These are phyloP conservation scores for Chalara sp. DNA, from an alignment of 2,329 filamentous ascomycete species.

Conservation along the genomic window DNA sequence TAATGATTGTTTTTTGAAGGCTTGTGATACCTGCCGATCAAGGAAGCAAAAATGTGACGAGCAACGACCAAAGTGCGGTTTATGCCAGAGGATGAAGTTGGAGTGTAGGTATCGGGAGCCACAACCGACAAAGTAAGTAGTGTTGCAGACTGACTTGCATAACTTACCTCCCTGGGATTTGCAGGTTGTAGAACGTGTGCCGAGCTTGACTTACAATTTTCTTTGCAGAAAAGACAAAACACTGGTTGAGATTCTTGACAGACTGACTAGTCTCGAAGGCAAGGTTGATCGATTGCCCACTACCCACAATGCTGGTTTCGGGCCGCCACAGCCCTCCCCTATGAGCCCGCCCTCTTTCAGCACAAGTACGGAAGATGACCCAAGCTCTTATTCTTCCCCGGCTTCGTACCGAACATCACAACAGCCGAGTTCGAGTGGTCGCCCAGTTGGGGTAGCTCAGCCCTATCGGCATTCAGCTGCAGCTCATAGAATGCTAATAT, in stretches of 20 bases:
- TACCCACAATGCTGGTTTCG: slow-evolving; percentile 10
- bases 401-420: slow-evolving; percentile 5
- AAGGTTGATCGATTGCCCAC: slow-evolving; percentile 43
- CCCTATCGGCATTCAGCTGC: slow-evolving; percentile 27
- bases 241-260: slow-evolving; percentile 52
- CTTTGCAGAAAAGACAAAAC: slow-evolving; percentile 53
- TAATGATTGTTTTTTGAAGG: slow-evolving; percentile 26
- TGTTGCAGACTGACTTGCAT: too few species aligned
- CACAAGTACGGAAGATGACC: slow-evolving; percentile 9
- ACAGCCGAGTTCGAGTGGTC: slow-evolving; percentile 11
- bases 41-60: slow-evolving; percentile 62
- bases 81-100: slow-evolving; percentile 49
- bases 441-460: slow-evolving; percentile 5
- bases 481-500: slow-evolving; percentile 45
- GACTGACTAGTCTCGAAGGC: slow-evolving; percentile 45
- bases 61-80: slow-evolving; percentile 51
- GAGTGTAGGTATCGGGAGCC: slow-evolving; percentile 55
- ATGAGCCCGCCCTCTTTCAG: slow-evolving; percentile 18
- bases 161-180: too few species aligned
- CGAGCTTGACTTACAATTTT: slow-evolving; percentile 11
- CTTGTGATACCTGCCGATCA: slow-evolving; percentile 51
- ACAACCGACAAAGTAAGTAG: slow-evolving; percentile 54
- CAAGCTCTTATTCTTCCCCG: slow-evolving; percentile 18
- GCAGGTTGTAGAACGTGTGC: not conserved
- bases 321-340: slow-evolving; percentile 19